Evolutionary conservation across 2,329 filamentous ascomycete genomes (phyloP).

Genomic region (Setomelanomma holmii): DNA sequence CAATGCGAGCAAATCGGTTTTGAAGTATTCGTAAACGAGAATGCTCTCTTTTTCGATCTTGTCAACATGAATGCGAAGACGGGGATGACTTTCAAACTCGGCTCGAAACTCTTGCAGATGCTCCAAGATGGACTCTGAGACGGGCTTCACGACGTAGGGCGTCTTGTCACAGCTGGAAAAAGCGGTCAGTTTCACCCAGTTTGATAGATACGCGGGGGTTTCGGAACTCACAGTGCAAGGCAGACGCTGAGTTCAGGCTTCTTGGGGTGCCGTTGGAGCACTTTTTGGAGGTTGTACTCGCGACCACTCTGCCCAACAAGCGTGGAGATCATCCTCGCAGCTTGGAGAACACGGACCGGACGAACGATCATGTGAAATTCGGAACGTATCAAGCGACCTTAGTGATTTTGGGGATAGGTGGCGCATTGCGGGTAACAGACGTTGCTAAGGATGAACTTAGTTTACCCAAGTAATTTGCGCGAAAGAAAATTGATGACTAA

Average conservation of each 20-base stretch:
- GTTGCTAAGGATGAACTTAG: too few relatives aligned
- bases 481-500: too few relatives aligned
- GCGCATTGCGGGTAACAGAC: too few relatives aligned
- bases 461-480: too few relatives aligned
- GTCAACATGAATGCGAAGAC: slow-evolving; percentile 5
- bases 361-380: neutral
- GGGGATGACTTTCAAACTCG: slow-evolving; percentile 5
- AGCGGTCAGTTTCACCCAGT: neutral
- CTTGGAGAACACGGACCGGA: neutral
- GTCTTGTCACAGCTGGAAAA: slow-evolving; percentile 3
- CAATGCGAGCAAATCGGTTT: slow-evolving; percentile 8
- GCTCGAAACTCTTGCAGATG: slow-evolving; percentile 8
- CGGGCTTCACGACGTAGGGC: slow-evolving; percentile 7
- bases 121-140: slow-evolving; percentile 9
- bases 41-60: slow-evolving; percentile 3
- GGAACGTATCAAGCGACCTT: neutral
- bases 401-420: too few relatives aligned
- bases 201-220: slow-evolving; percentile 6
- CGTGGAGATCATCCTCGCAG: slow-evolving; percentile 3
- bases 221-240: slow-evolving; percentile 8
- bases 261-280: slow-evolving; percentile 10
- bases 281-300: slow-evolving; percentile 9
- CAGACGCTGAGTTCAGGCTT: slow-evolving; percentile 10
- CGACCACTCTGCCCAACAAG: slow-evolving; percentile 11
- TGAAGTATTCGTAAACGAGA: slow-evolving; percentile 5